Conservation (phyloP, 2,329 filamentous ascomycete species). For the Diaporthe helianthi region DNA sequence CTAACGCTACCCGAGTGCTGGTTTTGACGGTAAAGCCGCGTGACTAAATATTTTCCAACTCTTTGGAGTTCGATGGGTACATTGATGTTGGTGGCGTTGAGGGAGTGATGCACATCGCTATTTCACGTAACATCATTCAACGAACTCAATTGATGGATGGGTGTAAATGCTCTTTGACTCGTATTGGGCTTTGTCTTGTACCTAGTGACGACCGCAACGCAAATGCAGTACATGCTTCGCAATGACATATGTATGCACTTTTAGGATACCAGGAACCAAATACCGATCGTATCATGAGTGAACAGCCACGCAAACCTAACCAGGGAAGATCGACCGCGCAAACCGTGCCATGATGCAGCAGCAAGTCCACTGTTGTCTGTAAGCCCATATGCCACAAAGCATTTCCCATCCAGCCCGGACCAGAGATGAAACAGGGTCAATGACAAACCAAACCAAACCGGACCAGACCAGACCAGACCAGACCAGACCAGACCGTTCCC, state of each 20-base stretch:
- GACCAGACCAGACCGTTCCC: conserved; percentile 13
- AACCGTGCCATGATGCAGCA: not conserved
- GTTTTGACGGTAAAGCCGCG: too few relatives aligned
- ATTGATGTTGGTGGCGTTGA: not conserved
- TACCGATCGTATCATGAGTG: conserved; percentile 13
- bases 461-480: too few relatives aligned
- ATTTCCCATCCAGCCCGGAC: conserved; percentile 15
- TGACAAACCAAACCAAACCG: not conserved
- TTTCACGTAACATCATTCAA: not conserved
- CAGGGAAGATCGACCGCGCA: not conserved
- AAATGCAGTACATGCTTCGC: conserved; percentile 24
- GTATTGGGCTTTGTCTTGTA: conserved; percentile 1
- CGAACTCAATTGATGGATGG: not conserved
- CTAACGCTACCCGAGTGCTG: not conserved
- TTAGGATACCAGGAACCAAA: conserved; percentile 20
- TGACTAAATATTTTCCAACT: too few relatives aligned
- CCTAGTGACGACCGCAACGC: conserved; percentile 10
- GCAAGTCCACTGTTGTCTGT: not conserved
- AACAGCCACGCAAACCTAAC: conserved; percentile 1
- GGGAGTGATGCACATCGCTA: not conserved
- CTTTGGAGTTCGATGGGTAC: too few relatives aligned
- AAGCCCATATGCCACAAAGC: conserved; percentile 14
- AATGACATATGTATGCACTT: conserved; percentile 26
- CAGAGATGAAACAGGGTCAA: not conserved
- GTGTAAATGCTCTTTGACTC: not conserved